Conservation (phyloP, 2,329 filamentous ascomycete genomes). For the Xylariaceae sp. region DNA sequence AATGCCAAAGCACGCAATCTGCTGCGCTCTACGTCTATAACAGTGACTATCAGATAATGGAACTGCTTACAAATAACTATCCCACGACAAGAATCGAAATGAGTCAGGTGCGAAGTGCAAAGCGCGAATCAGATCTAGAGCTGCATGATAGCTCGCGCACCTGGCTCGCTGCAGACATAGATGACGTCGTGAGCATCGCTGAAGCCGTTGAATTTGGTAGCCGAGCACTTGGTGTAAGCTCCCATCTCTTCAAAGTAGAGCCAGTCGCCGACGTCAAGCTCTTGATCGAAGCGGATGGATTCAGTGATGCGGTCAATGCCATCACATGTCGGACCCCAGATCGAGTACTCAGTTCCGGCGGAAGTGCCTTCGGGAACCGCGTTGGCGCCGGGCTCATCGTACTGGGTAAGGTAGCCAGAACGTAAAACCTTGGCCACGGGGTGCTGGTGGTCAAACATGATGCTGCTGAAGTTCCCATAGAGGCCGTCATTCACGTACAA, state of each 20-base stretch:
- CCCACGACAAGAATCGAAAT: too few species aligned
- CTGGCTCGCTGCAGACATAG: conserved; percentile 91
- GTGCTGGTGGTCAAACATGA: conserved; percentile 98
- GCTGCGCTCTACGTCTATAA: too few species aligned
- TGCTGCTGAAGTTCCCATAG: conserved; percentile 98
- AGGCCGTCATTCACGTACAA: conserved; percentile 96
- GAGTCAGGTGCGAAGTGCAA: too few species aligned
- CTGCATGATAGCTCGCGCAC: conserved; percentile 68
- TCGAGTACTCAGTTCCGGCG: conserved; percentile 74
- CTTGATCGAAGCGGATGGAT: conserved; percentile 70
- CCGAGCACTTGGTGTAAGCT: conserved; percentile 96
- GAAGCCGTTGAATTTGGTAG: conserved; percentile 97
- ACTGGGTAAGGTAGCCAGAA: conserved; percentile 53
- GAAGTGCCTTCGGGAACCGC: conserved; percentile 37
- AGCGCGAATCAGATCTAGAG: conserved; percentile 11
- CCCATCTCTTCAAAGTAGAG: conserved; percentile 99
- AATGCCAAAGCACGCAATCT: too few species aligned
- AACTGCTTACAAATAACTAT: too few species aligned
- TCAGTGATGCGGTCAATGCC: conserved; percentile 93
- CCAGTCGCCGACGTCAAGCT: conserved; percentile 92
- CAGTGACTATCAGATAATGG: too few species aligned
- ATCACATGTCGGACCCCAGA: conserved; percentile 98
- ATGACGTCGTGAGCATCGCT: conserved; percentile 87
- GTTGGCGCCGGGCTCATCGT: conserved; percentile 51
- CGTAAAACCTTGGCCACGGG: conserved; percentile 79